These are phyloP conservation scores for Astrephomene gubernaculifera DNA, from an alignment of 139 green algal genomes.

Conservation along the genomic window DNA sequence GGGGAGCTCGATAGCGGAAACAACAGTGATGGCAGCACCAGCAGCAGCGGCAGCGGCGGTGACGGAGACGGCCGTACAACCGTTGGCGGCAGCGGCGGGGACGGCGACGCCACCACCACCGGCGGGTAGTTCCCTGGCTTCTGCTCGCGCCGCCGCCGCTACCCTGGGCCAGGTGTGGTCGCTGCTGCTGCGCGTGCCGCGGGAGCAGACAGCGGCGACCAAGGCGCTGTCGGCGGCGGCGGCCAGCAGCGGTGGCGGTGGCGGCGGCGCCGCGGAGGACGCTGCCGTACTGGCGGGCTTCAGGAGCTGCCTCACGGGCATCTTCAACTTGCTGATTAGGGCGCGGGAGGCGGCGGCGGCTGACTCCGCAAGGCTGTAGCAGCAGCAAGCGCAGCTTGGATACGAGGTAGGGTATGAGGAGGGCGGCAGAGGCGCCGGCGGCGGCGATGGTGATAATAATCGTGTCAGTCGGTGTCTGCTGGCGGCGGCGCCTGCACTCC, in stretches of 20 bases:
- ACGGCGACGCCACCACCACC: not conserved
- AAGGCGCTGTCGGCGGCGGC: slow-evolving; percentile 4
- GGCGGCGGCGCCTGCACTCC: not conserved
- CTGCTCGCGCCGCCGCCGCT: not conserved
- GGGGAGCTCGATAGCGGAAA: too few species aligned
- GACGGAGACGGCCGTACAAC: not conserved
- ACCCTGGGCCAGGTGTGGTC: not conserved
- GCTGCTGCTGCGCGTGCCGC: slow-evolving; percentile 7
- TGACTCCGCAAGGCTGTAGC: not conserved
- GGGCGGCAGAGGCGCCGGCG: not conserved
- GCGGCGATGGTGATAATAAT: too few species aligned
- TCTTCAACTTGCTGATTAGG: not conserved
- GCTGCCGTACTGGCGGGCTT: not conserved
- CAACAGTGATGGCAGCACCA: too few species aligned
- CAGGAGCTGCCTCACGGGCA: slow-evolving; percentile 2
- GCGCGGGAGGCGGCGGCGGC: slow-evolving; percentile 1
- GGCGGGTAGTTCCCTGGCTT: not conserved
- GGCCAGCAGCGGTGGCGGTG: not conserved
- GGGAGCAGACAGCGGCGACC: slow-evolving; percentile 13
- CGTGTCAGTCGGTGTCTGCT: not conserved
- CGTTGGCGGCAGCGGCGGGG: not conserved
- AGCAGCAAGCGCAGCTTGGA: not conserved
- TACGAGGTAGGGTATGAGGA: not conserved
- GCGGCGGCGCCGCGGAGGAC: not conserved
- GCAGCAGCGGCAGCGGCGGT: too few species aligned